A percentile compares a stretch with the other conserved stretches of the same genome.
phyloP scores from a whole-genome alignment of 768 basidiomycete genomes.

The Leccinum uliginosum region DNA sequence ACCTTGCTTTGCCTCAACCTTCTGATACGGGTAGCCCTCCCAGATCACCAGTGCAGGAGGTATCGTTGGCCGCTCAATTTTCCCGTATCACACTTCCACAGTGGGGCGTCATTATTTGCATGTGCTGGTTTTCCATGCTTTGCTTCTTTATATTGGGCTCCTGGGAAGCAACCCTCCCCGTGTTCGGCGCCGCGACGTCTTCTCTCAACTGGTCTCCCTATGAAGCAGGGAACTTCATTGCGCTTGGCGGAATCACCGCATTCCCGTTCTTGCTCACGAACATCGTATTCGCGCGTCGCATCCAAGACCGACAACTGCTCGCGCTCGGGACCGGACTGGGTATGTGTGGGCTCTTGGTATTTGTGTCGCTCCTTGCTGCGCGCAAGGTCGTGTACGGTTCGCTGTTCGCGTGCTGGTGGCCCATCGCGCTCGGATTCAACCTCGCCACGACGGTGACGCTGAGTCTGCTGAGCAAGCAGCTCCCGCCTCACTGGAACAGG shows the following conservation, averaged over 20 bases:
- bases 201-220: conserved; percentile 56
- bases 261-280: conserved; percentile 67
- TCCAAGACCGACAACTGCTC: conserved; percentile 59
- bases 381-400: conserved; percentile 44
- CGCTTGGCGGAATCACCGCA: conserved; percentile 55
- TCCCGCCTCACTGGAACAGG: not conserved
- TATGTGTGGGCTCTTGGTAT: conserved; percentile 47
- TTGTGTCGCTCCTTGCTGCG: conserved; percentile 42
- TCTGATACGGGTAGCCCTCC: not conserved
- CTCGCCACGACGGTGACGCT: not conserved
- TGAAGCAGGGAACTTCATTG: conserved; percentile 66
- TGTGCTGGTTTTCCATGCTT: conserved; percentile 73
- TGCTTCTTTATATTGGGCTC: conserved; percentile 38
- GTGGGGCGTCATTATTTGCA: conserved; percentile 35
- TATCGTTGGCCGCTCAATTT: not conserved
- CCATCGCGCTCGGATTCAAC: not conserved
- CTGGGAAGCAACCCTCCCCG: conserved; percentile 63
- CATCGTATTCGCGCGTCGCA: conserved; percentile 49
- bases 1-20: not conserved
- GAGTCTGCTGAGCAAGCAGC: not conserved
- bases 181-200: conserved; percentile 43
- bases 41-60: not conserved
- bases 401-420: conserved; percentile 18
- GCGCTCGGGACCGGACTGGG: conserved; percentile 51
- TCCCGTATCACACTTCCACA: not conserved